Percentiles rank a stretch among this genome's conserved stretches.
These are phyloP conservation scores for Solanum virginianum DNA, from an alignment of 257 asterid species.

Conservation along the genomic window DNA sequence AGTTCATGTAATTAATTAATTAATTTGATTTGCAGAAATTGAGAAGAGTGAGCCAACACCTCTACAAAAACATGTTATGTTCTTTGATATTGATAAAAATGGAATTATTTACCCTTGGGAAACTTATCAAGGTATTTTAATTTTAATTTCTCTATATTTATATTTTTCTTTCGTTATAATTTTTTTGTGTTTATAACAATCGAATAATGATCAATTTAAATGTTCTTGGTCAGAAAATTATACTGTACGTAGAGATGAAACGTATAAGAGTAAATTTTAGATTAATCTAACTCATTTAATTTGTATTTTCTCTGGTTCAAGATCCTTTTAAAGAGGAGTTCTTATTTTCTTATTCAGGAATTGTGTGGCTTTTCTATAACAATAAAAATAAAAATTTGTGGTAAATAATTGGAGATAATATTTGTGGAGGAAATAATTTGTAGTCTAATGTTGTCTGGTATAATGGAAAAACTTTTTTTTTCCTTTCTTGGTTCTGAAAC, in stretches of 20 bases:
- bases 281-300: no score
- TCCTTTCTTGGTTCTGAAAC: not conserved
- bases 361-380: not conserved
- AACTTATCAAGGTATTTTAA: constrained; percentile 50
- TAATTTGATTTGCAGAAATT: not conserved
- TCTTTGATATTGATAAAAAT: constrained; percentile 66
- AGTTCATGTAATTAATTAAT: not conserved
- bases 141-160: not conserved
- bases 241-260: not conserved
- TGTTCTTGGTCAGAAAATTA: not conserved
- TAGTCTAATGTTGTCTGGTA: not conserved
- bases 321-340: not conserved
- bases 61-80: constrained; percentile 60
- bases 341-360: not conserved
- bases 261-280: not conserved
- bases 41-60: constrained; percentile 22
- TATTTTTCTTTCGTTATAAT: not conserved
- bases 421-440: not conserved
- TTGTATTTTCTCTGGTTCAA: no score
- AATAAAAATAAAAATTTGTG: not conserved
- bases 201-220: not conserved
- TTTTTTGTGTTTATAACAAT: no score
- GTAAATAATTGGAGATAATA: not conserved
- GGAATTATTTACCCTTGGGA: constrained; percentile 67
- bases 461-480: not conserved